Conservation (phyloP, 2,329 filamentous ascomycete species). For the Amphichorda felina region DNA sequence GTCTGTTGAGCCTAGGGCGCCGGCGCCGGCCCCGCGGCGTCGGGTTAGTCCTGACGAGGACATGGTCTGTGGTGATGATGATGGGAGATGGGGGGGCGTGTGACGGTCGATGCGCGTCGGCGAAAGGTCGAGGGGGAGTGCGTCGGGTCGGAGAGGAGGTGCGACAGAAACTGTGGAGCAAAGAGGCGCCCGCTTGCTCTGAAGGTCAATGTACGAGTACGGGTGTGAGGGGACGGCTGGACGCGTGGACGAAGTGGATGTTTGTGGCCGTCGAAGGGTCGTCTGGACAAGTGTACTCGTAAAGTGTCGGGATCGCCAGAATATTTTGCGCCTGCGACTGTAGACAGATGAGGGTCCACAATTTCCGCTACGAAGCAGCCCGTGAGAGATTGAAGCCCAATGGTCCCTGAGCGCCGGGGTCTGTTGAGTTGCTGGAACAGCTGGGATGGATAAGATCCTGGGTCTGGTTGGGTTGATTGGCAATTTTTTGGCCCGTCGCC, state of each 20-base stretch:
- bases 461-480: no score
- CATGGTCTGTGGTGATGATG: conserved; percentile 9
- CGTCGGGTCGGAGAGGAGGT: no score
- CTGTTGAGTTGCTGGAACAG: no score
- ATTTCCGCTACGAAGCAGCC: background rate
- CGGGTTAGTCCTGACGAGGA: conserved; percentile 44
- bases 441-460: no score
- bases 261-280: background rate
- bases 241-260: background rate
- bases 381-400: background rate
- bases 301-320: conserved; percentile 2
- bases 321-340: conserved; percentile 3
- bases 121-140: no score
- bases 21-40: conserved; percentile 57
- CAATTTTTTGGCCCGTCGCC: no score
- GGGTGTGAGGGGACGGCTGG: background rate
- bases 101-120: background rate
- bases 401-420: no score
- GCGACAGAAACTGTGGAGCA: no score
- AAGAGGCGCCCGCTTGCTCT: no score
- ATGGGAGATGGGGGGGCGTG: background rate
- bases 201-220: background rate
- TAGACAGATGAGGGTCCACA: conserved; percentile 2
- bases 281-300: background rate
- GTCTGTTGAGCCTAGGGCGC: conserved; percentile 49